These are phyloP conservation scores for Hordeum pubiflorum DNA, from an alignment of 202 grass and related monocot species.

Conservation along the genomic window DNA sequence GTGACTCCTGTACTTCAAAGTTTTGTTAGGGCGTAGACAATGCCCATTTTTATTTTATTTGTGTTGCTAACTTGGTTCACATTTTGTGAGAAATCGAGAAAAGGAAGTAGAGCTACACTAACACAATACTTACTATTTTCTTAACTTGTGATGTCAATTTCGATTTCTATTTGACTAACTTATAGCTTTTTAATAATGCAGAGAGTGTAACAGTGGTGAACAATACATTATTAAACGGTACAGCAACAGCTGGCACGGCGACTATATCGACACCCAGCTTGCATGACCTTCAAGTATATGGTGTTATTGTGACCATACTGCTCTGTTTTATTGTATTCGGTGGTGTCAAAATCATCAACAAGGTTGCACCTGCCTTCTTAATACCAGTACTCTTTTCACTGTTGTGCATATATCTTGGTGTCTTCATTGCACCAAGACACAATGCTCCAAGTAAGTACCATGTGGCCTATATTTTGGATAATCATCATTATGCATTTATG, in stretches of 20 bases:
- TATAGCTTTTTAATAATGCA: conserved; percentile 33
- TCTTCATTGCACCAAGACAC: conserved; percentile 83
- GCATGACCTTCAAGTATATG: conserved; percentile 95
- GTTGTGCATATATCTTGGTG: conserved; percentile 90
- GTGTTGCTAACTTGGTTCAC: not conserved
- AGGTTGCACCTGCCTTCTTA: conserved; percentile 90
- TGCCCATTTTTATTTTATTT: conserved; percentile 1
- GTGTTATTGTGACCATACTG: conserved; percentile 86
- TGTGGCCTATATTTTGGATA: conserved; percentile 10
- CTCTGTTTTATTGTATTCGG: conserved; percentile 99
- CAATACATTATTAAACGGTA: conserved; percentile 70
- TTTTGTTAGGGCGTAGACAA: not conserved
- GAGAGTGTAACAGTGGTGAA: conserved; percentile 80
- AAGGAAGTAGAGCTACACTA: not conserved
- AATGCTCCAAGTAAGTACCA: conserved; percentile 69
- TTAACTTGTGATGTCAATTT: conserved; percentile 1
- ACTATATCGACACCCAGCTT: conserved; percentile 88
- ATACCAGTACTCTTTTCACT: conserved; percentile 91
- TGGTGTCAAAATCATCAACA: conserved; percentile 98
- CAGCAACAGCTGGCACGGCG: conserved; percentile 47
- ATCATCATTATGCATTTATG: not conserved
- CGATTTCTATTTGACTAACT: conserved; percentile 28
- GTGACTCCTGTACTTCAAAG: not conserved
- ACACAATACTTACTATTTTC: not conserved
- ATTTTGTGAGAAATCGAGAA: not conserved